A percentile compares a stretch with the other conserved stretches of the same genome.
These are phyloP conservation scores for Phytophthora colocasiae DNA, from an alignment of 352 stramenopile species.

Conservation along the genomic window DNA sequence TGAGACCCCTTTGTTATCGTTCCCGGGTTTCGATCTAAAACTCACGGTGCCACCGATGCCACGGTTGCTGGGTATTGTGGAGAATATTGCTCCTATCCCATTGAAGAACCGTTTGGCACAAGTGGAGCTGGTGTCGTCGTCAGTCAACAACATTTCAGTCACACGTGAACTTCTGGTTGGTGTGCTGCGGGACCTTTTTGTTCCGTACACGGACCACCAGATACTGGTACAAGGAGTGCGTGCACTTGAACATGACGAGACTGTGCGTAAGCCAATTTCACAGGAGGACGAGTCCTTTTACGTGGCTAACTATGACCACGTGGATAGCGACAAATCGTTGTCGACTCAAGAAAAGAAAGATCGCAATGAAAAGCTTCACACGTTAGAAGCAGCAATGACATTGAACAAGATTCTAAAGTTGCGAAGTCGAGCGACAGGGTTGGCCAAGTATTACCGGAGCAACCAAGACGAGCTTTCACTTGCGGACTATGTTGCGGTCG, in stretches of 20 bases:
- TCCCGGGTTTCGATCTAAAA: slow-evolving; percentile 52
- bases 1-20: slow-evolving; percentile 45
- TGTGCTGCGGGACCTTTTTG: slow-evolving; percentile 60
- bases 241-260: slow-evolving; percentile 50
- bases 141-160: slow-evolving; percentile 50
- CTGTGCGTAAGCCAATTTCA: slow-evolving; percentile 42
- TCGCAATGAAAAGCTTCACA: slow-evolving; percentile 41
- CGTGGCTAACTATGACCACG: slow-evolving; percentile 52
- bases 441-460: slow-evolving; percentile 53
- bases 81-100: slow-evolving; percentile 58
- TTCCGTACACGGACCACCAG: slow-evolving; percentile 66
- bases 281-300: slow-evolving; percentile 66
- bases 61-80: slow-evolving; percentile 64
- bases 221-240: slow-evolving; percentile 60
- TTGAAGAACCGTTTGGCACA: slow-evolving; percentile 47
- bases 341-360: slow-evolving; percentile 54
- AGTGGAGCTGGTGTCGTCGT: slow-evolving; percentile 50
- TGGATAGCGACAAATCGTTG: slow-evolving; percentile 51
- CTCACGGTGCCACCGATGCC: slow-evolving; percentile 63
- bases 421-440: slow-evolving; percentile 43
- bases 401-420: slow-evolving; percentile 60
- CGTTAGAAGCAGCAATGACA: slow-evolving; percentile 52
- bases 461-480: slow-evolving; percentile 52
- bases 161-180: slow-evolving; percentile 51
- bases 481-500: slow-evolving; percentile 44